Conservation (phyloP, 2,329 filamentous ascomycete species). For the Epichloe festucae region DNA sequence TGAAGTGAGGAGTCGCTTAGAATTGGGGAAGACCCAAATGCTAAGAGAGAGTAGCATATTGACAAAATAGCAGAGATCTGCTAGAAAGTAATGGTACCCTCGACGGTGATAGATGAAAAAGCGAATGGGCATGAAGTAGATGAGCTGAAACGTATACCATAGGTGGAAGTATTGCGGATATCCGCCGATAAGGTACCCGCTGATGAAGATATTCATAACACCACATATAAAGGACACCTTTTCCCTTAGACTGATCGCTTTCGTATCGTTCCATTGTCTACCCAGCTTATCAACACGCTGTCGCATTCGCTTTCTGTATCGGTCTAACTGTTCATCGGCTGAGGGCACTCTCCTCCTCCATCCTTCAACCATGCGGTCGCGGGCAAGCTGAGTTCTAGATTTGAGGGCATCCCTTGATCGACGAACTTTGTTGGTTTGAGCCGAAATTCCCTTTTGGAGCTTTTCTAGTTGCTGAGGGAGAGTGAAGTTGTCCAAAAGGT, state of each 20-base stretch:
- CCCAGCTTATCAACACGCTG: slow-evolving; percentile 78
- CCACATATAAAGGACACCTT: slow-evolving; percentile 94
- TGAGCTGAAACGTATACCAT: slow-evolving; percentile 80
- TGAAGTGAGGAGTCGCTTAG: slow-evolving; percentile 83
- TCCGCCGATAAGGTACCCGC: slow-evolving; percentile 82
- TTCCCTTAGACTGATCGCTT: slow-evolving; percentile 81
- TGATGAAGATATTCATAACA: slow-evolving; percentile 94
- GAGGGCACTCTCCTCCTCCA: slow-evolving; percentile 78
- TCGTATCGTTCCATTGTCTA: slow-evolving; percentile 77
- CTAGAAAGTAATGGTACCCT: slow-evolving; percentile 93
- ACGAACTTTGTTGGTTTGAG: slow-evolving; percentile 74
- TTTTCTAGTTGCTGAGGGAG: slow-evolving; percentile 84
- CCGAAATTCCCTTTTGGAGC: slow-evolving; percentile 68
- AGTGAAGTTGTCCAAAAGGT: slow-evolving; percentile 87
- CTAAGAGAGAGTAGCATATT: slow-evolving; percentile 73
- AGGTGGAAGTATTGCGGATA: slow-evolving; percentile 75
- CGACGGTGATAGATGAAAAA: slow-evolving; percentile 82
- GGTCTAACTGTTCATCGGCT: slow-evolving; percentile 83
- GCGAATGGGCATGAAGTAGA: slow-evolving; percentile 95
- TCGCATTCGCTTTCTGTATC: slow-evolving; percentile 79
- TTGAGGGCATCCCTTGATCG: slow-evolving; percentile 72
- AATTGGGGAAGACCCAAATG: slow-evolving; percentile 82
- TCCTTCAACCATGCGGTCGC: slow-evolving; percentile 81
- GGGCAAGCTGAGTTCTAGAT: slow-evolving; percentile 63
- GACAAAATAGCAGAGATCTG: slow-evolving; percentile 96